Evolutionary conservation across 768 basidiomycete genomes (phyloP), one percentile per base, ranked within the genome.

Genomic region (Paxillus involutus): DNA sequence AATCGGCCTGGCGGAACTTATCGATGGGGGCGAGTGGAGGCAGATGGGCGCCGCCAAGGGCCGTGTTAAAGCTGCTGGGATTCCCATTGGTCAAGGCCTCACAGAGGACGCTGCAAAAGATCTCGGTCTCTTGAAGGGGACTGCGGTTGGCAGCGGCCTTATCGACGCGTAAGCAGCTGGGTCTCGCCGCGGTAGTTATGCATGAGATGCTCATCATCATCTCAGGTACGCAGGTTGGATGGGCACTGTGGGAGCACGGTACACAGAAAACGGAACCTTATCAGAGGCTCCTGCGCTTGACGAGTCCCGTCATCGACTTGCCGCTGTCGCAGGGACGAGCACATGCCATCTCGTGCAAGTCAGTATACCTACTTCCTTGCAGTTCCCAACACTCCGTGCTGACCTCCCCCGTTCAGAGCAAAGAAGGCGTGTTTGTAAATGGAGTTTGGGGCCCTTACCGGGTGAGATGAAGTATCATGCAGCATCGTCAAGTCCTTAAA

Each of bases 321-420:
- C 95, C 3, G 93, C 89, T 44, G 89, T 95, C 52, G 97, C 97
- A 26, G 97, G 97, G 9, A 99, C 96, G 6, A 94, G 91, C 62
- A 98, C 95, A 6, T 98, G 97, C 67, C 91, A 98, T 71, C 80
- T 99, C 43, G 89, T 96, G 1, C 93, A 94, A 77, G 89, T 88
- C 49, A 33, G 71, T 61, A 13, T 53, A 2, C 39, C 24, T 35
- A 7, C 16, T 13, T 9, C 37, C 7, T 13, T 46, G 32, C 94
- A 36, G 5, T 16, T 19, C 35, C 6, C 17, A 12, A 33, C 19
- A 32, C 48, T 60, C 24, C 59, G 26, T 13, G n/a, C 16, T 11
- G 30, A 17, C 12, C 45, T n/a, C 50, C 44, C 16, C 8, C 44
- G 2, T 32, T 32, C 49, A 94, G 86, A 94, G 89, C 69, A 83